phyloP scores from a whole-genome alignment of 179 eudicot genomes.

The Carnegiea gigantea region DNA sequence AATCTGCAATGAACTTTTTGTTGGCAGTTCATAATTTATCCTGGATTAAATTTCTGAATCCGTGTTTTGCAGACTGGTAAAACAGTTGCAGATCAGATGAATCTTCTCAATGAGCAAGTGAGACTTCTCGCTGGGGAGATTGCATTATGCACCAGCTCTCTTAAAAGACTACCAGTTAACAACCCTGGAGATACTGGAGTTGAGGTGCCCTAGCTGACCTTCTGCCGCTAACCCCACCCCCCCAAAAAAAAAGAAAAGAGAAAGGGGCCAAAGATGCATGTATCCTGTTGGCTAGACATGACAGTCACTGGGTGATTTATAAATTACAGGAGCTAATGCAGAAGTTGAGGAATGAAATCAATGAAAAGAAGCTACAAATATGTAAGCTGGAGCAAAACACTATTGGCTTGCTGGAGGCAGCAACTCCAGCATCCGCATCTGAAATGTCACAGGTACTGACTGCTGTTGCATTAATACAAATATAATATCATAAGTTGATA shows the following conservation, averaged over 20 bases:
- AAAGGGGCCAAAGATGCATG: neutral
- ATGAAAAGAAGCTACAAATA: constrained; percentile 55
- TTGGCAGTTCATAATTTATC: neutral
- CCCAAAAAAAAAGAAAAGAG: neutral
- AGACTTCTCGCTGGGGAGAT: constrained; percentile 61
- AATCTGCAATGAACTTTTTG: neutral
- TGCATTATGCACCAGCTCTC: constrained; percentile 50
- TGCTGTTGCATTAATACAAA: neutral
- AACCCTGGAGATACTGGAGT: constrained; percentile 41
- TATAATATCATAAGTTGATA: neutral
- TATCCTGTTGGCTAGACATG: constrained; percentile 21
- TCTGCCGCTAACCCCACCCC: neutral
- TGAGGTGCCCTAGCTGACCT: constrained; percentile 37
- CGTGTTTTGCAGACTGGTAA: constrained; percentile 45
- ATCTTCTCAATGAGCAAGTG: constrained; percentile 54
- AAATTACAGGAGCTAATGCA: constrained; percentile 35
- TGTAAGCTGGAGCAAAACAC: constrained; percentile 52
- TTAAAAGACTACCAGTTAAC: constrained; percentile 46
- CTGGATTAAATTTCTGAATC: neutral
- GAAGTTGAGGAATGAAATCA: constrained; percentile 48
- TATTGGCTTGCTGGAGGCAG: constrained; percentile 45
- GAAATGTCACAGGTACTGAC: constrained; percentile 53
- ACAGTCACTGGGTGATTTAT: neutral
- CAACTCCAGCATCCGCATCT: constrained; percentile 28
- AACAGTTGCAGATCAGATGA: constrained; percentile 56